phyloP scores from a whole-genome alignment of 1,284 basidiomycete genomes.

The Malassezia nana region DNA sequence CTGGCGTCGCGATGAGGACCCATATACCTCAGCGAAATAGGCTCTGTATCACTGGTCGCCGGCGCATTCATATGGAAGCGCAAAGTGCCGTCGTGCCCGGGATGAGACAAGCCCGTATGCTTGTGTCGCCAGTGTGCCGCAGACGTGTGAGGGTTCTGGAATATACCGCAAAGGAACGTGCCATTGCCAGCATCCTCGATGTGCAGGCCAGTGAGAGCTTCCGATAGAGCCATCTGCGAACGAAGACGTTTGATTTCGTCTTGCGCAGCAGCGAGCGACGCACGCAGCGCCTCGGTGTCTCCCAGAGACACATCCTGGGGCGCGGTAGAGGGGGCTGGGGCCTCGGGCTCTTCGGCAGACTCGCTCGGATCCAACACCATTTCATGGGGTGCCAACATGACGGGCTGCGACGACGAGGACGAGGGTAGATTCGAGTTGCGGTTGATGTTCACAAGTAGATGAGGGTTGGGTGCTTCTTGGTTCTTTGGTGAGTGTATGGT shows the following conservation, averaged over 20 bases:
- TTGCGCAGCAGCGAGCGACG: not conserved
- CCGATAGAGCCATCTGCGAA: slow-evolving; percentile 7
- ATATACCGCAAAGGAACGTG: slow-evolving; percentile 6
- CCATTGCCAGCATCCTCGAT: not conserved
- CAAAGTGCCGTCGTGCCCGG: not conserved
- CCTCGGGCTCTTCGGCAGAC: not conserved
- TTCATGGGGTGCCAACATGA: slow-evolving; percentile 16
- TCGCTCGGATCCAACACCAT: slow-evolving; percentile 8
- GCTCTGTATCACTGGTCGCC: not conserved
- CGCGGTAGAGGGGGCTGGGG: not conserved
- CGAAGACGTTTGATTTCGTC: not conserved
- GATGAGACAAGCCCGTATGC: not conserved
- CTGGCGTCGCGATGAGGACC: slow-evolving; percentile 3
- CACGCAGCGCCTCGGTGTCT: not conserved
- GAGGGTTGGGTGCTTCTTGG: slow-evolving; percentile 1
- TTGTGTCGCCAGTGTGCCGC: slow-evolving; percentile 10
- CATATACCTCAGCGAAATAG: slow-evolving; percentile 4
- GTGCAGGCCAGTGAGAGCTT: slow-evolving; percentile 13
- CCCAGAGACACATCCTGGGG: not conserved
- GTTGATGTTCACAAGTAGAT: slow-evolving; percentile 14
- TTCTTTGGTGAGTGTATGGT: not conserved
- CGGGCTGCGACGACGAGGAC: not conserved
- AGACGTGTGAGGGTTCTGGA: not conserved
- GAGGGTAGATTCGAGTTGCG: not conserved
- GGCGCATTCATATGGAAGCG: slow-evolving; percentile 11